Evolutionary conservation across 768 basidiomycete genomes (phyloP), one percentile per base, ranked within the genome.

Genomic region (Exsudoporus frostii): DNA sequence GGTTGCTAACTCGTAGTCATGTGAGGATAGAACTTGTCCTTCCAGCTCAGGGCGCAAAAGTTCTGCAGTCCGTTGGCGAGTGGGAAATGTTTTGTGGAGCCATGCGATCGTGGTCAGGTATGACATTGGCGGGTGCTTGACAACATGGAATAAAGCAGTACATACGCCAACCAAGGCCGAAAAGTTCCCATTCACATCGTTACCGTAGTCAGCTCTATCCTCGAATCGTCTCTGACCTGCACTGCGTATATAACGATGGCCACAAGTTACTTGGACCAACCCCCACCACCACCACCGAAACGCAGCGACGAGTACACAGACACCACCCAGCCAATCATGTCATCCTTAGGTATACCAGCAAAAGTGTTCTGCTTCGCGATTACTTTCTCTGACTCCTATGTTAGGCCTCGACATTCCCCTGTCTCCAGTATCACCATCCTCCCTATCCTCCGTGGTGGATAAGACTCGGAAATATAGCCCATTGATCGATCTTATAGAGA

Each of bases 401-500:
- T 45, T 34, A 65, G 68, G 53, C 25, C 39, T 66, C 57, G 66
- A 64, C 13, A 48, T 58, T 17, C 60, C 71, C 40, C 30, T 46
- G 37, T 63, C 59, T 52, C 58, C 58, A 43, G 48, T 48, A 37
- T 62, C 65, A 24, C 59, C 56, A 29, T 55, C 57, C 47, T n/a
- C 56, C 30, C 56, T 57, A 34, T 55, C 67, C 2, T 64, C 63
- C 17, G 51, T 74, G 32, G 80, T 77, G 38, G 70, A 72, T 30
- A 86, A 77, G 65, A 58, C 77, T 20, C 88, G 79, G 72, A 87
- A 84, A 61, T 64, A 79, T 11, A 98, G 95, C 66, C 94, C 92
- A 24, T 77, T 99, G 50, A 80, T 80, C 7, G 96, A 99, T 74
- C 85, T 99, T 55, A 86, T 98, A 51, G 91, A 95, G 65, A 95